Conservation (phyloP, 2,329 filamentous ascomycete species). For the Fusarium domesticum region DNA sequence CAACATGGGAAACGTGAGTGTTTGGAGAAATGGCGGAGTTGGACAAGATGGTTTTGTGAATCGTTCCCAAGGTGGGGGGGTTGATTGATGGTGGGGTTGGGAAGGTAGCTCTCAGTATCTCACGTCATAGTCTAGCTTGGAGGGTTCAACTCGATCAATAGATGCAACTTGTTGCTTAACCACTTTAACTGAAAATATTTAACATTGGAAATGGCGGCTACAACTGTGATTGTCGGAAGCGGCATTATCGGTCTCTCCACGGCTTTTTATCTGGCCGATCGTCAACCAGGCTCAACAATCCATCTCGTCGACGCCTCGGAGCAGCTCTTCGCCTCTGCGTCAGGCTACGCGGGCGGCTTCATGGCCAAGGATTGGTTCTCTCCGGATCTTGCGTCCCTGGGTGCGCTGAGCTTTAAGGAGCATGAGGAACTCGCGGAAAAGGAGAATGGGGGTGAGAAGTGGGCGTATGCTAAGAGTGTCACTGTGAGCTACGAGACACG, state of each 20-base stretch:
- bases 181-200: background rate
- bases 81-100: background rate
- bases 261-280: slow-evolving; percentile 66
- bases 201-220: slow-evolving; percentile 36
- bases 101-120: background rate
- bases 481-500: slow-evolving; percentile 50
- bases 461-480: slow-evolving; percentile 53
- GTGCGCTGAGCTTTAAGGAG: slow-evolving; percentile 64
- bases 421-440: slow-evolving; percentile 62
- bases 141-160: background rate
- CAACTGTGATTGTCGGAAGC: slow-evolving; percentile 64
- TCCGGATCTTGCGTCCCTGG: slow-evolving; percentile 54
- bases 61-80: background rate
- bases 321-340: slow-evolving; percentile 68
- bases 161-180: background rate
- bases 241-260: slow-evolving; percentile 69
- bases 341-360: slow-evolving; percentile 72
- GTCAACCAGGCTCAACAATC: slow-evolving; percentile 41
- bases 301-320: slow-evolving; percentile 47
- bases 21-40: background rate
- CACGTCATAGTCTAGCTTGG: background rate
- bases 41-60: background rate
- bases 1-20: slow-evolving; percentile 12
- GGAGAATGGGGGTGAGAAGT: slow-evolving; percentile 53
- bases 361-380: slow-evolving; percentile 71